Conservation (phyloP, 129 eudicot genomes). For the Kitagawia praeruptora region DNA sequence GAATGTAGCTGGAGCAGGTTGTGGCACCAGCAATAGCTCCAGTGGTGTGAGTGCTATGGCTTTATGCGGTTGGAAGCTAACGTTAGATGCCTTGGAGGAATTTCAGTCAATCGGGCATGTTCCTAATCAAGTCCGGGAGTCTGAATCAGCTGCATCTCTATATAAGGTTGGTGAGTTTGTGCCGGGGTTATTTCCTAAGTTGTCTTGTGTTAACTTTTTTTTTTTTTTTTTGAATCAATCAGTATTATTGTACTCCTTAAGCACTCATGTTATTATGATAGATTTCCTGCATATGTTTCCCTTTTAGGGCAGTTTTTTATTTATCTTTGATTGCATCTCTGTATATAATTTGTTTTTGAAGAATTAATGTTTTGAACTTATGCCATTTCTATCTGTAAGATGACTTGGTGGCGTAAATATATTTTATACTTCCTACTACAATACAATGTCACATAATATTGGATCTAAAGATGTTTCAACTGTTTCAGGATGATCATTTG, state of each 20-base stretch:
- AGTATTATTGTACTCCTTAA: background rate
- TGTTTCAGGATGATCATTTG: slow-evolving; percentile 55
- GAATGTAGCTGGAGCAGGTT: slow-evolving; percentile 91
- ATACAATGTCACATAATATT: no score
- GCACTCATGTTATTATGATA: background rate
- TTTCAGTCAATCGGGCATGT: slow-evolving; percentile 69
- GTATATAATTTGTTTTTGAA: no score
- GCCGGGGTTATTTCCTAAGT: background rate
- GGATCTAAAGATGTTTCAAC: no score
- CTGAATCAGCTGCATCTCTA: slow-evolving; percentile 94
- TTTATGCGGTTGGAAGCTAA: slow-evolving; percentile 92
- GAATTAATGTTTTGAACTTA: no score
- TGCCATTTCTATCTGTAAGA: no score
- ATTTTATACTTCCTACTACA: no score
- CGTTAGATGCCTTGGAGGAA: slow-evolving; percentile 88
- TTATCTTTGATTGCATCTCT: no score
- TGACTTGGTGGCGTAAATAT: no score
- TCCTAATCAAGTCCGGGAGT: slow-evolving; percentile 68
- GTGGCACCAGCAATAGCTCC: slow-evolving; percentile 47
- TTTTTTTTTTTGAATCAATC: background rate
- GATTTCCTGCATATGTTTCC: no score
- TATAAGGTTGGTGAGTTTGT: slow-evolving; percentile 33
- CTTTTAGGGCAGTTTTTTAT: no score
- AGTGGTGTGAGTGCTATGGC: slow-evolving; percentile 55
- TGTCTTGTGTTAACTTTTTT: background rate